A percentile compares a stretch with the other conserved stretches of the same genome.
These are phyloP conservation scores for Gelatoporia subvermispora DNA, from an alignment of 768 basidiomycete species.

Conservation along the genomic window DNA sequence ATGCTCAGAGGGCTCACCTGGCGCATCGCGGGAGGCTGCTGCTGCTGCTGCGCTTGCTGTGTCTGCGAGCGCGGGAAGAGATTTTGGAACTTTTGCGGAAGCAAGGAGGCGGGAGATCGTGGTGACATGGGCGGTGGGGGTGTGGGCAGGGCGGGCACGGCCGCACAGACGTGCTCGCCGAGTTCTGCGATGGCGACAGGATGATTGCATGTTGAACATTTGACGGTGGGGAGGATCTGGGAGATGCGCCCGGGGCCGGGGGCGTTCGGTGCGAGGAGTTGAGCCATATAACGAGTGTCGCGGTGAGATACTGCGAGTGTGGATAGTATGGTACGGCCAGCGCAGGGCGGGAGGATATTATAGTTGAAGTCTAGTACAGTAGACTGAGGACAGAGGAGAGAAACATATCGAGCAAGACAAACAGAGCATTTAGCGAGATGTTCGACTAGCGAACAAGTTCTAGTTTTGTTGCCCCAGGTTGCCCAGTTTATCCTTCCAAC, in stretches of 20 bases:
- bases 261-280: constrained; percentile 17
- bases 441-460: no score
- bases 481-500: no score
- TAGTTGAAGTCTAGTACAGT: no score
- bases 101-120: constrained; percentile 37
- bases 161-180: constrained; percentile 71
- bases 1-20: constrained; percentile 13
- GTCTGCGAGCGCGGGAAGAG: constrained; percentile 20
- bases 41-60: constrained; percentile 5
- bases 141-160: constrained; percentile 36
- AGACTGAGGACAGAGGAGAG: no score
- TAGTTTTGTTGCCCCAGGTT: no score
- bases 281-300: constrained; percentile 20
- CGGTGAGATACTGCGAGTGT: no score
- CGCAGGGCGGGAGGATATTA: no score
- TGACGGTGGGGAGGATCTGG: constrained; percentile 75
- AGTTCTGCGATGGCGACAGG: constrained; percentile 71
- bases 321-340: no score
- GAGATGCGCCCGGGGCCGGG: constrained; percentile 35
- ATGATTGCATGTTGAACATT: constrained; percentile 73
- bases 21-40: constrained; percentile 7
- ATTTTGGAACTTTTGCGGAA: constrained; percentile 47
- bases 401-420: no score
- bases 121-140: constrained; percentile 35
- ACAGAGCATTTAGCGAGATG: no score